Percentiles rank a stretch among this genome's conserved stretches.
phyloP scores from a whole-genome alignment of 371 early-diverging fungal species.

The Mucor circinelloides region DNA sequence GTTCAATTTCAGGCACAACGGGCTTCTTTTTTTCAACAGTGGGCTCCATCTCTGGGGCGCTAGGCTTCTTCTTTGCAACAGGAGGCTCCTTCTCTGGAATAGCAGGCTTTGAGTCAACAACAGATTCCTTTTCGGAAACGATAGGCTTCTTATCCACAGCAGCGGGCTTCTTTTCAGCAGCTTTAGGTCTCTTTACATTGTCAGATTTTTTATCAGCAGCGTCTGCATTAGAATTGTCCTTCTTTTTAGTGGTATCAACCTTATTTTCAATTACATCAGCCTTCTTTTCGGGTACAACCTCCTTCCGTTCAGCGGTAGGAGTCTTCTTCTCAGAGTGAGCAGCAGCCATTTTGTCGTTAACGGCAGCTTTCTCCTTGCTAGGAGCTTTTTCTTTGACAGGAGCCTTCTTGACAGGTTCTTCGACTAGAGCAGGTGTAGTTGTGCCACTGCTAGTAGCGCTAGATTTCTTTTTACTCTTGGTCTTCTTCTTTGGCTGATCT shows the following conservation, averaged over 20 bases:
- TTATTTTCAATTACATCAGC: background rate
- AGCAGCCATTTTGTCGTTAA: background rate
- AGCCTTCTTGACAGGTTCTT: background rate
- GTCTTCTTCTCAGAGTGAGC: conserved; percentile 10
- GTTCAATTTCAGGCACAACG: background rate
- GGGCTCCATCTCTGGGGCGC: background rate
- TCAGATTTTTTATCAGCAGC: too few species aligned
- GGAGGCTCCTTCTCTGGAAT: background rate
- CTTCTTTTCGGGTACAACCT: background rate
- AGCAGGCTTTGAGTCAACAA: background rate
- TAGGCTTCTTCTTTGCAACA: background rate
- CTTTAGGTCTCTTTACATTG: background rate
- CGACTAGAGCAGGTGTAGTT: conserved; percentile 6
- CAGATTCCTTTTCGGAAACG: background rate
- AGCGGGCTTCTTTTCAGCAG: background rate
- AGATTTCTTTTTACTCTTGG: conserved; percentile 52
- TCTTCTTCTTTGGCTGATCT: conserved; percentile 32
- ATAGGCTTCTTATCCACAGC: background rate
- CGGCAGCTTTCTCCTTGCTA: background rate
- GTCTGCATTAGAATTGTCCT: too few species aligned
- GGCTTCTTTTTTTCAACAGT: background rate
- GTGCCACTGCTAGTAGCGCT: conserved; percentile 5
- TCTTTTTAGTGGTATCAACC: background rate
- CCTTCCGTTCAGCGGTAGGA: background rate
- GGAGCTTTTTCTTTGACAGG: background rate